Evolutionary conservation across 805 yeast species (phyloP).

Genomic region (Metschnikowia bowlesiae): DNA sequence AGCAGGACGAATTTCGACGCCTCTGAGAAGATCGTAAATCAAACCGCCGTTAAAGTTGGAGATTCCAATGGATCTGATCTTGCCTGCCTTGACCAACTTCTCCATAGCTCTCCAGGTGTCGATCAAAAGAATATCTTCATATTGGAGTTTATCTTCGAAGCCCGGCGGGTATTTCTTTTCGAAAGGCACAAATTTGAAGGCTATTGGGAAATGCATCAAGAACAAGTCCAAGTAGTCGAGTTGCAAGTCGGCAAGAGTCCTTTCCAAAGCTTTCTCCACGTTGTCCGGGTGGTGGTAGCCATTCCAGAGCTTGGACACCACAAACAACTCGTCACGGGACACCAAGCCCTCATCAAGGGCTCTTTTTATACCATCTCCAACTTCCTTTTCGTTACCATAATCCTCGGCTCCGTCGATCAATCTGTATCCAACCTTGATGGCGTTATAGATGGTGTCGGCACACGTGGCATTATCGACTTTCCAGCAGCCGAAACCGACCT

Average conservation of each 20-base stretch:
- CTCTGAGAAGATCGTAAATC: conserved; percentile 65
- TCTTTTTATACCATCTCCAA: conserved; percentile 58
- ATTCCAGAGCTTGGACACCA: conserved; percentile 88
- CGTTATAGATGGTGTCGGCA: conserved; percentile 73
- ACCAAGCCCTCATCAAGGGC: conserved; percentile 71
- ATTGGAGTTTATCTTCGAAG: conserved; percentile 45
- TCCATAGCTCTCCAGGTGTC: conserved; percentile 81
- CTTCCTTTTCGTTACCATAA: conserved; percentile 67
- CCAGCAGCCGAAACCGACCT: conserved; percentile 82
- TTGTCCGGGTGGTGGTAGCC: conserved; percentile 72
- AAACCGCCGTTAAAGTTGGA: conserved; percentile 73
- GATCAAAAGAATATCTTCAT: conserved; percentile 63
- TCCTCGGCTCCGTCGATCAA: conserved; percentile 68
- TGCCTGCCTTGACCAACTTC: conserved; percentile 54
- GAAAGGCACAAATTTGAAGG: conserved; percentile 76
- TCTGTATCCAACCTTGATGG: conserved; percentile 82
- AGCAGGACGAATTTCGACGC: conserved; percentile 67
- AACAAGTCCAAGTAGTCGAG: conserved; percentile 79
- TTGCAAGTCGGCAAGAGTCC: conserved; percentile 63
- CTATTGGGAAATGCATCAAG: conserved; percentile 88
- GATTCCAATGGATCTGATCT: conserved; percentile 72
- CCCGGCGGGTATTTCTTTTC: conserved; percentile 79
- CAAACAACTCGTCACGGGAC: conserved; percentile 67
- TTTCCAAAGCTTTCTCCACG: conserved; percentile 61
- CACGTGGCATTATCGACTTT: conserved; percentile 63